Conservation (phyloP, 257 asterid species). For the Ocimum tenuiflorum region DNA sequence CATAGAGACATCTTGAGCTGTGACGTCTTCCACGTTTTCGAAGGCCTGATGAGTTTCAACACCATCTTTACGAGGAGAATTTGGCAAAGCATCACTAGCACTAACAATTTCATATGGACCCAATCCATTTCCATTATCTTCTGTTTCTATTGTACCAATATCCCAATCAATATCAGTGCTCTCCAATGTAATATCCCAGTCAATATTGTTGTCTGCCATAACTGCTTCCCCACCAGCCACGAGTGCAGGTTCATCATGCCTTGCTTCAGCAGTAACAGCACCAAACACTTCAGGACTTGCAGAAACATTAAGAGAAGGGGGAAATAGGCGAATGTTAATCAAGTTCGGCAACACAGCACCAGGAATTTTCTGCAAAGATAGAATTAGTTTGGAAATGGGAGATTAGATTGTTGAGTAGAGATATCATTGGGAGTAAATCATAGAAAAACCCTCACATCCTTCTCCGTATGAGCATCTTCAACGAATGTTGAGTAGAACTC, state of each 20-base stretch:
- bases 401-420: background rate
- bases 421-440: slow-evolving; percentile 1
- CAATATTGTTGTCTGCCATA: slow-evolving; percentile 46
- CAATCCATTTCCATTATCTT: slow-evolving; percentile 73
- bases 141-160: slow-evolving; percentile 67
- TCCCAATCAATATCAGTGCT: slow-evolving; percentile 93
- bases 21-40: slow-evolving; percentile 26
- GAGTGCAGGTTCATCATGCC: slow-evolving; percentile 28
- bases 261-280: slow-evolving; percentile 30
- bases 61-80: slow-evolving; percentile 38
- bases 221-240: slow-evolving; percentile 32
- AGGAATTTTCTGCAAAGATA: slow-evolving; percentile 50
- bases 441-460: slow-evolving; percentile 45
- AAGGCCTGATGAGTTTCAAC: slow-evolving; percentile 27
- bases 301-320: slow-evolving; percentile 59
- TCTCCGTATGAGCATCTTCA: slow-evolving; percentile 70
- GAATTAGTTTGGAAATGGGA: background rate
- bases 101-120: slow-evolving; percentile 91
- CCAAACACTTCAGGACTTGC: slow-evolving; percentile 46
- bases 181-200: slow-evolving; percentile 82
- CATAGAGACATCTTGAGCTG: slow-evolving; percentile 36
- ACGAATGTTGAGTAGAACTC: slow-evolving; percentile 76
- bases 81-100: slow-evolving; percentile 61
- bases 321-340: slow-evolving; percentile 48
- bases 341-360: slow-evolving; percentile 44